Evolutionary conservation across 257 asterid species (phyloP), one percentile per base, ranked within the genome.

Genomic region (Primulina tabacum): DNA sequence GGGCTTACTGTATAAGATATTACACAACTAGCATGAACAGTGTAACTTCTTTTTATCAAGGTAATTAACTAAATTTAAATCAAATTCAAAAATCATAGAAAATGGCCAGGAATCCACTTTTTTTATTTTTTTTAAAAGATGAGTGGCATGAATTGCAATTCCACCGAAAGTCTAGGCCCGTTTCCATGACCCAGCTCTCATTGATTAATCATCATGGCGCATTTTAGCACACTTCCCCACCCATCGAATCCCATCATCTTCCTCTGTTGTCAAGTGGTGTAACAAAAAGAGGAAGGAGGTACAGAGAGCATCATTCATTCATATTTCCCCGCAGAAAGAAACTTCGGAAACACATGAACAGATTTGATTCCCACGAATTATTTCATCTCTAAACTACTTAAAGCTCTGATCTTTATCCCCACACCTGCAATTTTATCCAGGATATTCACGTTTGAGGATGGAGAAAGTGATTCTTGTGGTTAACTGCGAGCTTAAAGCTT

Each of bases 401-500:
- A 81, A 80, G 77, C 78, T 86, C 77, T 65, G 69, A 69, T 80
- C 85, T 85, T 83, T 75, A 53, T 70, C 60, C 55, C 60, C 60
- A 1, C 4, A n/a, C 65, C 50, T 17, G 8, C 37, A 64, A 33
- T 24, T 60, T 35, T 60, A 30, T 59, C 72, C 75, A 0, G 55
- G 11, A 66, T 6, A 8, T 70, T 56, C 65, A 30, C 43, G 55
- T 65, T 79, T 58, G 62, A 75, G 66, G 71, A 90, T 92, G 98
- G 97, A 78, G 83, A 87, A 86, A 76, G 71, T 80, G 34, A 53
- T 86, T 76, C 50, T 87, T 64, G 80, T 79, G 67, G 81, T 84
- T 40, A 84, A 80, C 81, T 87, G 84, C 74, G 87, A 88, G 90
- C 87, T 90, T 38, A 92, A 90, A 77, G 84, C 92, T 87, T 81